Evolutionary conservation across 805 yeast genomes (phyloP).

Genomic region (Wickerhamiella brachini): DNA sequence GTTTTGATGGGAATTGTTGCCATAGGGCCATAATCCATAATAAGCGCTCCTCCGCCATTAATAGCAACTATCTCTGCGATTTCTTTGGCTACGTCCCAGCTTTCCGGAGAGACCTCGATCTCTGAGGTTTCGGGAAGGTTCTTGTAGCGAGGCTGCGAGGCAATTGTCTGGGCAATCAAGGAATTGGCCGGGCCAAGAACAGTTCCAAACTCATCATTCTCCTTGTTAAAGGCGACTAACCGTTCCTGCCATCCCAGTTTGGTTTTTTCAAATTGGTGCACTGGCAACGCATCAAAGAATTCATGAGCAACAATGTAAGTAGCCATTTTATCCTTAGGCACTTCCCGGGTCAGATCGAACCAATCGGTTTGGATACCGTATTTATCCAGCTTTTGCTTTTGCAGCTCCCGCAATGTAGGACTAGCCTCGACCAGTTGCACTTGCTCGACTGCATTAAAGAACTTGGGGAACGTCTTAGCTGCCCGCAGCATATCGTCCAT

Average conservation of each 20-base stretch:
- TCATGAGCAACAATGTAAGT: constrained; percentile 72
- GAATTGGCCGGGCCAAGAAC: constrained; percentile 6
- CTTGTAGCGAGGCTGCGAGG: constrained; percentile 30
- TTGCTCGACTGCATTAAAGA: constrained; percentile 24
- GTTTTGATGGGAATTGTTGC: constrained; percentile 54
- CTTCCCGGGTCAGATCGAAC: constrained; percentile 21
- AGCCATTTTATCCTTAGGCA: constrained; percentile 27
- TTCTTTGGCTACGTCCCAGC: constrained; percentile 42
- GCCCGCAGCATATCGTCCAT: constrained; percentile 47
- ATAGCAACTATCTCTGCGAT: constrained; percentile 33
- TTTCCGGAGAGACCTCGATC: constrained; percentile 64
- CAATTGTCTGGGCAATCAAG: constrained; percentile 8
- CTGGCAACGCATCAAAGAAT: constrained; percentile 77
- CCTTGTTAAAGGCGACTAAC: constrained; percentile 40
- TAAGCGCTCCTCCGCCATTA: constrained; percentile 47
- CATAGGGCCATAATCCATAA: constrained; percentile 67
- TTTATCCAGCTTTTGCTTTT: constrained; percentile 36
- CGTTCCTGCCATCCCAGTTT: constrained; percentile 57
- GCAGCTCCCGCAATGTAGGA: constrained; percentile 44
- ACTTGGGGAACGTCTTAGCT: constrained; percentile 18
- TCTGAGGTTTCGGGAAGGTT: constrained; percentile 42
- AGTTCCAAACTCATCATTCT: constrained; percentile 8
- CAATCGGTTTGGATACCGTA: constrained; percentile 38
- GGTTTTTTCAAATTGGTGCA: constrained; percentile 47
- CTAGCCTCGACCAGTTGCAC: constrained; percentile 61